phyloP scores from a whole-genome alignment of 306 rosid genomes.

The Lithocarpus polystachyus region DNA sequence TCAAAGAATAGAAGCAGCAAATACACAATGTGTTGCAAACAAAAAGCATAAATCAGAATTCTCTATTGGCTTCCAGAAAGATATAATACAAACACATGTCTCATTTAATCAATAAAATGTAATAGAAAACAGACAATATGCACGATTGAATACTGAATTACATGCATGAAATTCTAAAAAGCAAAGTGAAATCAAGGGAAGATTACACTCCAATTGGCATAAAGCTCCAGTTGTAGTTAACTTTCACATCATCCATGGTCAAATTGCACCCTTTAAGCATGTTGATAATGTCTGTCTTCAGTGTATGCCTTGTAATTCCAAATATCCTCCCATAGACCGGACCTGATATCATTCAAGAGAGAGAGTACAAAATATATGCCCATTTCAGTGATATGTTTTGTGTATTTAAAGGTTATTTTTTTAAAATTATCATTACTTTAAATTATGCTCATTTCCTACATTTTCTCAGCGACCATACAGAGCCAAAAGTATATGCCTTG shows the following conservation, averaged over 20 bases:
- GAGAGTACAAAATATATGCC: not conserved
- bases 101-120: not conserved
- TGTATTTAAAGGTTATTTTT: not conserved
- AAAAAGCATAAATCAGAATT: not conserved
- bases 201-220: constrained; percentile 50
- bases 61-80: too few species aligned
- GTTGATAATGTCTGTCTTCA: constrained; percentile 70
- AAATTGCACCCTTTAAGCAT: constrained; percentile 64
- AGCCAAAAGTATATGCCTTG: constrained; percentile 16
- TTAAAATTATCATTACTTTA: too few species aligned
- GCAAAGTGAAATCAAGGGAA: constrained; percentile 19
- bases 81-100: too few species aligned
- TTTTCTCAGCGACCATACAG: not conserved
- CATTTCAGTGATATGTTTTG: not conserved
- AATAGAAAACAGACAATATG: not conserved
- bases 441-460: not conserved
- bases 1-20: not conserved
- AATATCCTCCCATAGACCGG: constrained; percentile 44
- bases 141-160: not conserved
- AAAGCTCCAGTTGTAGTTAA: constrained; percentile 48
- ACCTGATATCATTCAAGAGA: constrained; percentile 30
- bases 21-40: not conserved
- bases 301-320: constrained; percentile 37
- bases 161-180: not conserved
- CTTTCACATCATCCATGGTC: constrained; percentile 69